These are phyloP conservation scores for Trichaptum fuscoviolaceum DNA, from an alignment of 768 basidiomycete genomes.

Conservation along the genomic window DNA sequence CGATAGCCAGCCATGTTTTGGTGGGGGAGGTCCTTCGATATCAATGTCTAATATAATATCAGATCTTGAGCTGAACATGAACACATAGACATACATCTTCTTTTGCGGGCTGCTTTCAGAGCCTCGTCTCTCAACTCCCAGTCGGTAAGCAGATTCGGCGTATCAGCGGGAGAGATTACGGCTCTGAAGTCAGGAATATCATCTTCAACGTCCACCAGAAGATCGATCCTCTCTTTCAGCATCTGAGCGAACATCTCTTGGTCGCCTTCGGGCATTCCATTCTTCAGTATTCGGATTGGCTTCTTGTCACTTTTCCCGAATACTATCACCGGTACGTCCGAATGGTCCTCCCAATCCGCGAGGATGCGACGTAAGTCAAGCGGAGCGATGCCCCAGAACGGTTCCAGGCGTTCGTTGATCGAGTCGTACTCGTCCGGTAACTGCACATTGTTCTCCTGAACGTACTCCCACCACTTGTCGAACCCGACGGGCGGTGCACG, in stretches of 20 bases:
- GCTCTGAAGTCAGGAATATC: slow-evolving; percentile 41
- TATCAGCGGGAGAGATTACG: slow-evolving; percentile 41
- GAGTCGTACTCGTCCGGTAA: slow-evolving; percentile 53
- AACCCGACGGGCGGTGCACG: slow-evolving; percentile 39
- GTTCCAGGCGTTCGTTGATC: slow-evolving; percentile 37
- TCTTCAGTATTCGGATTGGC: neutral
- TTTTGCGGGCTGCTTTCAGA: slow-evolving; percentile 27
- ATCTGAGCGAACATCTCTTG: neutral
- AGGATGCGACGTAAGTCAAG: slow-evolving; percentile 25
- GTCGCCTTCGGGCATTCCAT: neutral
- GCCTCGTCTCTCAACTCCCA: slow-evolving; percentile 26
- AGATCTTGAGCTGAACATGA: neutral
- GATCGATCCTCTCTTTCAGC: slow-evolving; percentile 10
- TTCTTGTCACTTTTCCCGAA: neutral
- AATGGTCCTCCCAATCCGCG: slow-evolving; percentile 23
- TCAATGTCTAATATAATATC: neutral
- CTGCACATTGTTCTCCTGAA: slow-evolving; percentile 37
- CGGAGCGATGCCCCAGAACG: slow-evolving; percentile 39
- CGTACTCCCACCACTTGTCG: slow-evolving; percentile 48
- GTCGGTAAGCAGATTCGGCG: slow-evolving; percentile 33
- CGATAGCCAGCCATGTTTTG: slow-evolving; percentile 1
- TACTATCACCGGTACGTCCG: slow-evolving; percentile 14
- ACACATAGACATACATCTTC: slow-evolving; percentile 24
- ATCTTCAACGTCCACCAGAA: slow-evolving; percentile 36
- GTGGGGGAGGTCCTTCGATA: neutral